Base-by-base conservation (phyloP, 2,329 filamentous ascomycete species). In the Alternaria solani region DNA sequence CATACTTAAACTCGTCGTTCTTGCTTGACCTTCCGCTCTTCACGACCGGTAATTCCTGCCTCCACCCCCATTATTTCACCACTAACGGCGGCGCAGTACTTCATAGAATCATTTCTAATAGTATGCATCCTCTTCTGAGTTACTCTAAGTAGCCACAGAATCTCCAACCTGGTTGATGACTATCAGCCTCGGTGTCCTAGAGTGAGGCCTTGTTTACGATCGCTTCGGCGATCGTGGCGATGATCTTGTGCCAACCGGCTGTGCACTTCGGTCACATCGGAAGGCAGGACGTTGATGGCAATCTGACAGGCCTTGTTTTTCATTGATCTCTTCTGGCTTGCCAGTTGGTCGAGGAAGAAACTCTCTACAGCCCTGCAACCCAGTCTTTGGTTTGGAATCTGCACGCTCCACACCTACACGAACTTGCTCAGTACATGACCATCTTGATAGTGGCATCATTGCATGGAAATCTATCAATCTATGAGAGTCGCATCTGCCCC, bases 131-230 rank as follows among this genome's bases (percentile, higher is more conserved):
- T 86, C 86, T 89, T 92, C 91, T 95, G 90, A 92, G 89, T 90
- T 94, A 88, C 88, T 88, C 87, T 93, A 87, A 91, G 86, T 86
- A 96, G 93, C 91, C 88, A 93, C 91, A 94, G 90, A 93, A 84
- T 85, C 87, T 88, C 67, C 68, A 94, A 89, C 91, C 92, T 93
- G 92, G 91, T 91, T 92, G 92, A 96, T 95, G 92, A 96, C 81
- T 66, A 75, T 69, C 75, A 91, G 92, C 92, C 91, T 92, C 92
- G 88, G 85, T 86, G 83, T 90, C 90, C 89, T 88, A 92, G 91
- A 93, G 91, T 95, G 91, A 94, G 90, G 81, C 85, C 85, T 82
- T 74, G 82, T 83, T 85, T 85, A 78, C 81, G 59, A 81, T 81
- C 84, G 80, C 86, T 89, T 89, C 91, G 91, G 88, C 94, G 90